Evolutionary conservation across 306 rosid genomes (phyloP), one percentile per base, ranked within the genome.

Genomic region (Rosa rugosa): DNA sequence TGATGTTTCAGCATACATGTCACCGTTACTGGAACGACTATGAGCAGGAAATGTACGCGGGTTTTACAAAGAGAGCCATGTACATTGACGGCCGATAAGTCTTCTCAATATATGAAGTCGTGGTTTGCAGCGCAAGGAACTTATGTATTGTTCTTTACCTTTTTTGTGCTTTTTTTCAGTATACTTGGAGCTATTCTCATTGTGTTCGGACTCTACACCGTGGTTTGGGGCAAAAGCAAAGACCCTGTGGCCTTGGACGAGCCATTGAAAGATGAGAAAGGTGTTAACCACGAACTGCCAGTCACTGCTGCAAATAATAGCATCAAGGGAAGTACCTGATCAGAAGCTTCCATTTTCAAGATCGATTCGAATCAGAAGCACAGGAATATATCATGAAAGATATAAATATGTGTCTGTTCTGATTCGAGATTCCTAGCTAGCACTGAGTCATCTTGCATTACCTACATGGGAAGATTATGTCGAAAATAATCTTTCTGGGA

Each of bases 191-290:
- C 99, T 5, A 73, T 95, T 79, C 34, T 91, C 42, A 93, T 95
- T 27, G 98, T 95, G 25, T 65, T 69, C 8, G 99, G 99, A 13
- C 96, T 95, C 41, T 95, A 95, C 93, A 90, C 93, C 1, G 96
- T 92, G 80, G 99, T 95, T 22, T 95, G 99, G 99, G 99, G 96
- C 0, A 92, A 95, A 82, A 90, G 96, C 91, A 95, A 87, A 83
- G 99, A 95, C 63, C 81, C 83, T 27, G 27, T 81, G 40, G 73
- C 46, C 17, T 79, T 82, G 34, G 53, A 57, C 27, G 69, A 40
- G n/a, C 77, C 74, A 18, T 38, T 71, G 70, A 65, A 74, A 70
- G 85, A 81, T 47, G 88, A 81, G 66, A 88, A 87, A 79, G 77
- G 45, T 2, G 82, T 46, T 69, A 82, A 63, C 79, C 60, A 44